Evolutionary conservation across 2,329 filamentous ascomycete species (phyloP).

Genomic region (Phyllosticta citrichinensis): DNA sequence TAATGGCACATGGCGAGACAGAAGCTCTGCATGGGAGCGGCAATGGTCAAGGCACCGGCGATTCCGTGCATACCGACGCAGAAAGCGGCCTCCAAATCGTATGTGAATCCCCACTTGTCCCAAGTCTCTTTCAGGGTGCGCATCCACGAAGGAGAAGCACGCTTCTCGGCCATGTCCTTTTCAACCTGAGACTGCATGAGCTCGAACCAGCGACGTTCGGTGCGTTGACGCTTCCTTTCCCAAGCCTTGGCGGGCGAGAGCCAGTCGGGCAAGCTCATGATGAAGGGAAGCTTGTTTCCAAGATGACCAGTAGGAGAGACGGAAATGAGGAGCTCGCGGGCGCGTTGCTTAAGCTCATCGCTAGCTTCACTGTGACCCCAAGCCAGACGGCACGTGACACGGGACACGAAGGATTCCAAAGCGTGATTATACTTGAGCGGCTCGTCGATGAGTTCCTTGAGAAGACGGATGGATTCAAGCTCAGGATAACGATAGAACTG

Average conservation of each 20-base stretch:
- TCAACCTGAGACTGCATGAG: constrained; percentile 34
- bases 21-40: constrained; percentile 38
- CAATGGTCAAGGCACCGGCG: constrained; percentile 37
- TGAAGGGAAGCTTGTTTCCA: constrained; percentile 35
- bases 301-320: constrained; percentile 38
- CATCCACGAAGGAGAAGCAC: constrained; percentile 33
- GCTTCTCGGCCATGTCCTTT: constrained; percentile 23
- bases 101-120: constrained; percentile 30
- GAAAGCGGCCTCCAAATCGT: constrained; percentile 36
- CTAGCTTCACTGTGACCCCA: constrained; percentile 36
- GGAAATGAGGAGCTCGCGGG: constrained; percentile 36
- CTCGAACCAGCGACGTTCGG: constrained; percentile 34
- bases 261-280: constrained; percentile 36
- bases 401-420: constrained; percentile 35
- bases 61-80: constrained; percentile 40
- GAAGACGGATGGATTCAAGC: constrained; percentile 34
- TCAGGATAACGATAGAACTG: constrained; percentile 35
- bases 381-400: constrained; percentile 37
- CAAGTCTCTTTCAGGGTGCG: constrained; percentile 32
- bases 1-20: constrained; percentile 37
- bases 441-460: constrained; percentile 35
- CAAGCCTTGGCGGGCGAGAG: constrained; percentile 34
- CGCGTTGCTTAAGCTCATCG: constrained; percentile 38
- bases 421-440: constrained; percentile 34
- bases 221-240: constrained; percentile 34